A percentile compares a stretch with the other conserved stretches of the same genome.
Conservation (phyloP, 495 filamentous ascomycete species). For the Neurospora sp. region DNA sequence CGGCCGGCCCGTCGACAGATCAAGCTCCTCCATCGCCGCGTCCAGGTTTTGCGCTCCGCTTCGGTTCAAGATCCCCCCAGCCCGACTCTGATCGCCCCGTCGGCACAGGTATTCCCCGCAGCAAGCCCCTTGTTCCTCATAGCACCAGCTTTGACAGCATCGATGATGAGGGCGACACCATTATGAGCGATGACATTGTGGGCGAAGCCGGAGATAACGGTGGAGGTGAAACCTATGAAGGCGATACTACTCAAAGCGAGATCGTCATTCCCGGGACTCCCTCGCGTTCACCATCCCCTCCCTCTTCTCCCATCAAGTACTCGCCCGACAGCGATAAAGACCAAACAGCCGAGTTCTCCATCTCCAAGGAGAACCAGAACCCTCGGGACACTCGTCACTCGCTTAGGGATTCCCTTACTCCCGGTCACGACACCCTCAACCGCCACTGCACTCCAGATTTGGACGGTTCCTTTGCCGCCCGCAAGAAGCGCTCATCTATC, state of each 20-base stretch:
- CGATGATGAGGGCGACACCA: background rate
- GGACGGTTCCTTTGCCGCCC: background rate
- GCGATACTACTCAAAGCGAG: background rate
- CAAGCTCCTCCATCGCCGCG: background rate
- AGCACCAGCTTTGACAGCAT: background rate
- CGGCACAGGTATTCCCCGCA: background rate
- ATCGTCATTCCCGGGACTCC: background rate
- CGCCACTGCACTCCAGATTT: background rate
- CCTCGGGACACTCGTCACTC: background rate
- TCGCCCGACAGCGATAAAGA: background rate
- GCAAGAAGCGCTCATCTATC: slow-evolving; percentile 7
- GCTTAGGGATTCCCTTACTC: background rate
- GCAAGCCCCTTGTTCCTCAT: background rate
- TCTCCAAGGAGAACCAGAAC: background rate
- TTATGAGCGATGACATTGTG: background rate
- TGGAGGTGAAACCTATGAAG: background rate
- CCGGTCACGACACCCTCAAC: background rate
- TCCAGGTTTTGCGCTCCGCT: background rate
- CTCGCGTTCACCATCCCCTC: background rate
- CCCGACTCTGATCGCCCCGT: background rate
- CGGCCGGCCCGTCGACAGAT: background rate
- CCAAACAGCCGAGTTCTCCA: background rate
- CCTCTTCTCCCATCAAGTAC: background rate
- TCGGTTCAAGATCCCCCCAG: background rate
- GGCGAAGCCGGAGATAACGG: background rate